Conservation (phyloP, 208 protist genomes). For the Porcisia deanei region DNA sequence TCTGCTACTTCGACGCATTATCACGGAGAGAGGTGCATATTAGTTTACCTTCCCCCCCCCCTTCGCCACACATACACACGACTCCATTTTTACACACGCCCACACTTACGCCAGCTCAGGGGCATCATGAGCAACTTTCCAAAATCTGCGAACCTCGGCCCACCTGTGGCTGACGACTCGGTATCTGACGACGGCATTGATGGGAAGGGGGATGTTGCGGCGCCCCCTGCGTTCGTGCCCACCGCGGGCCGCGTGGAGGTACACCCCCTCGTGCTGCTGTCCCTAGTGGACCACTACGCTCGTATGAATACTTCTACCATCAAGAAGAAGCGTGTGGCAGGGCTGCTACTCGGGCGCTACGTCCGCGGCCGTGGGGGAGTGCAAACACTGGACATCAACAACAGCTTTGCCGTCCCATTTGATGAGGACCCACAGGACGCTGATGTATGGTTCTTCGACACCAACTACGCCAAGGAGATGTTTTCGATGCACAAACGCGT, state of each 20-base stretch:
- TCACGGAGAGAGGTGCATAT: neutral
- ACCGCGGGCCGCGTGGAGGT: slow-evolving; percentile 92
- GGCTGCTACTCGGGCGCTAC: slow-evolving; percentile 95
- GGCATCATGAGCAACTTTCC: slow-evolving; percentile 12
- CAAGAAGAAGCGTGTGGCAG: slow-evolving; percentile 96
- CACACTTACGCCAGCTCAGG: neutral
- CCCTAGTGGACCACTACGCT: slow-evolving; percentile 99
- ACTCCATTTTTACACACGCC: neutral
- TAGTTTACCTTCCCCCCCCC: neutral
- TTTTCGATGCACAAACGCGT: slow-evolving; percentile 99
- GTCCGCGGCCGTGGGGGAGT: slow-evolving; percentile 44
- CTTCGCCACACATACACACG: too few relatives aligned
- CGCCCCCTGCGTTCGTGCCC: slow-evolving; percentile 37
- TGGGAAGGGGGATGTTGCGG: slow-evolving; percentile 20
- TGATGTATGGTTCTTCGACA: slow-evolving; percentile 99
- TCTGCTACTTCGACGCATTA: neutral
- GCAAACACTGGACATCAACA: slow-evolving; percentile 93
- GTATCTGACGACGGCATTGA: slow-evolving; percentile 29
- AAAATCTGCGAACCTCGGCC: slow-evolving; percentile 13
- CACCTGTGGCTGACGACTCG: slow-evolving; percentile 18
- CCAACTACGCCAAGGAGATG: slow-evolving; percentile 96
- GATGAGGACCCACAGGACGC: slow-evolving; percentile 98
- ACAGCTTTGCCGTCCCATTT: slow-evolving; percentile 99
- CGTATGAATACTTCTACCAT: slow-evolving; percentile 94
- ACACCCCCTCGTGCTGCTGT: slow-evolving; percentile 98